Evolutionary conservation across 2,329 filamentous ascomycete species (phyloP), one percentile per base, ranked within the genome.

Genomic region (Huntiella moniliformis): DNA sequence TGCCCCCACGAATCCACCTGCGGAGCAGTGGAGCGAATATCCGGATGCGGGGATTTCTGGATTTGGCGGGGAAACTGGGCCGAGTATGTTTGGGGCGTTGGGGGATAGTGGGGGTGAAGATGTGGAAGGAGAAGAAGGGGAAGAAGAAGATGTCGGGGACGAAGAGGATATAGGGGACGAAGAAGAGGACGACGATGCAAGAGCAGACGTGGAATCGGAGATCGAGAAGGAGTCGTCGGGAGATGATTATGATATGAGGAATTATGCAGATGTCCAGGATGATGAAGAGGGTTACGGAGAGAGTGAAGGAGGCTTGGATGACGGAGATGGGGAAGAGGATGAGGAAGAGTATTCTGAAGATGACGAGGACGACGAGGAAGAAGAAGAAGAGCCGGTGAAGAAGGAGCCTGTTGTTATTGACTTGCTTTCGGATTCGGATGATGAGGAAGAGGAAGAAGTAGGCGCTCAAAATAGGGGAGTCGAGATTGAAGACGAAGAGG

Each of bases 401-500:
- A 50, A 55, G 5, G 55, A 58, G 5, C 64, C 65, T 1, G 59
- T 68, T 3, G 60, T 69, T 13, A 70, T 71, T 48, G 62, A 61
- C 45, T 53, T 71, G 7, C 55, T 70, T 3, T 68, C 67, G 0
- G 65, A 69, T 47, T 66, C 63, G 2, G 65, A 68, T 31, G 59
- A 61, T 38, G 58, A 63, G 10, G 50, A 41, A 18, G 39, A 41
- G 3, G 17, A 41, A n/a, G 40, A 42, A 15, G 28, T 10, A 17
- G 31, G 16, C 34, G 13, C 10, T 42, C 18, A 42, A n/a, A 12
- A 28, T n/a, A 17, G 12, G 13, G 6, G 17, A 7, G 7, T n/a
- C 4, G 17, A 41, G n/a, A 18, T 18, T 13, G 18, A 5, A 13
- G 17, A 10, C 18, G 13, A 17, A 22, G 4, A 6, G n/a, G 38